Evolutionary conservation across 2,329 filamentous ascomycete species (phyloP).

Genomic region (Ophiostoma himal-ulmi): DNA sequence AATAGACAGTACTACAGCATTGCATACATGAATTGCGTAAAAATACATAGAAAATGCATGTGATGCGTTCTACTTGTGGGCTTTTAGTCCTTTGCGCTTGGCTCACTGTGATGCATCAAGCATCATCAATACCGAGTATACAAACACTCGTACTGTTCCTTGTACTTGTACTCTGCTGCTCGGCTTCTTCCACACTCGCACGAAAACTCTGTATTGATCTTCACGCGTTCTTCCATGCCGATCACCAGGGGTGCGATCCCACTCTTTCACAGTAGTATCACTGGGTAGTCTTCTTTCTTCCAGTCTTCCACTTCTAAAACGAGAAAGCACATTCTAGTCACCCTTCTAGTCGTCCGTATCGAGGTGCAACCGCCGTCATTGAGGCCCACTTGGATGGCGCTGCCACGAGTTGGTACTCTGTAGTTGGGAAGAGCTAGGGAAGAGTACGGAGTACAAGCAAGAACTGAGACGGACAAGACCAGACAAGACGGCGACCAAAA

Average conservation of each 20-base stretch:
- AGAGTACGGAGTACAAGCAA: background rate
- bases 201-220: constrained; percentile 8
- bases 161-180: background rate
- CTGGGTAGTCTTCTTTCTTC: too few relatives aligned
- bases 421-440: background rate
- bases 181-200: background rate
- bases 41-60: background rate
- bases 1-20: background rate
- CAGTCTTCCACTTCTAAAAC: background rate
- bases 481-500: background rate
- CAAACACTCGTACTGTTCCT: background rate
- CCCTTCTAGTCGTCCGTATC: constrained; percentile 10
- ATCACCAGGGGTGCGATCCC: background rate
- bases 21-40: too few relatives aligned
- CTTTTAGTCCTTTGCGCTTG: background rate
- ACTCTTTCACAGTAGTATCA: background rate
- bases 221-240: background rate
- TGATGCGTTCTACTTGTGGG: background rate
- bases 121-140: background rate
- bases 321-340: constrained; percentile 4
- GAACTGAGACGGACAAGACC: background rate
- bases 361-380: constrained; percentile 11
- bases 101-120: background rate
- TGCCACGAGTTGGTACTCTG: background rate
- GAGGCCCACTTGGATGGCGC: background rate